phyloP scores from a whole-genome alignment of 2,329 filamentous ascomycete species.

The Emmonsiellopsis sp. region DNA sequence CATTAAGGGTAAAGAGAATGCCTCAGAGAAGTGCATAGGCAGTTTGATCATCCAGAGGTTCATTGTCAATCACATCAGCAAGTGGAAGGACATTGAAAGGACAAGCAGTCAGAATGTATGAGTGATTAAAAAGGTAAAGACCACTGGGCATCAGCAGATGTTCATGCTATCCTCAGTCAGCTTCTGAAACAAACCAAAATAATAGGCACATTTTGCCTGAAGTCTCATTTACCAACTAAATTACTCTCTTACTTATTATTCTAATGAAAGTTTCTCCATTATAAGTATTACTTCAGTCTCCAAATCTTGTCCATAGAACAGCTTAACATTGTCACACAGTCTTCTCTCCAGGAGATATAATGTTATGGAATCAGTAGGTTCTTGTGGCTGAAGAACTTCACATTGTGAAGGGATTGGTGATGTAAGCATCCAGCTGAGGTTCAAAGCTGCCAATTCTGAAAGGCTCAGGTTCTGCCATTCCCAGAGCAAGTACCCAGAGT shows the following conservation, averaged over 20 bases:
- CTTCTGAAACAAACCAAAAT: not conserved
- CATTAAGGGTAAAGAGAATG: not conserved
- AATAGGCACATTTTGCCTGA: not conserved
- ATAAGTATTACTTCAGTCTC: not conserved
- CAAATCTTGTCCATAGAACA: conserved; percentile 1
- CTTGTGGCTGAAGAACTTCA: not conserved
- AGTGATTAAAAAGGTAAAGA: not conserved
- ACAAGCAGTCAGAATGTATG: not conserved
- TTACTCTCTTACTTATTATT: not conserved
- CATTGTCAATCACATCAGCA: too few species aligned
- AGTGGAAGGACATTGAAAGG: not conserved
- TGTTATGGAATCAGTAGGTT: not conserved
- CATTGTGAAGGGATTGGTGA: not conserved
- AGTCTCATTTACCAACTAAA: not conserved
- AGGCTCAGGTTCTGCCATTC: not conserved
- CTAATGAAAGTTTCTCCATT: not conserved
- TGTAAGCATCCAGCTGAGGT: not conserved
- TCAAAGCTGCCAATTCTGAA: not conserved
- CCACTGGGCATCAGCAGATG: not conserved
- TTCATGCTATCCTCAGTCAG: not conserved
- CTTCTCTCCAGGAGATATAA: not conserved
- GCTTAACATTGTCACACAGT: not conserved
- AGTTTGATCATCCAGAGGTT: not conserved
- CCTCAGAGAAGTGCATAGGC: not conserved
- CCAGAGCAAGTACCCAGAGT: not conserved